Percentiles rank a stretch among this genome's conserved stretches.
phyloP scores from a whole-genome alignment of 2,329 filamentous ascomycete genomes.

The Plectosphaerella sp. region DNA sequence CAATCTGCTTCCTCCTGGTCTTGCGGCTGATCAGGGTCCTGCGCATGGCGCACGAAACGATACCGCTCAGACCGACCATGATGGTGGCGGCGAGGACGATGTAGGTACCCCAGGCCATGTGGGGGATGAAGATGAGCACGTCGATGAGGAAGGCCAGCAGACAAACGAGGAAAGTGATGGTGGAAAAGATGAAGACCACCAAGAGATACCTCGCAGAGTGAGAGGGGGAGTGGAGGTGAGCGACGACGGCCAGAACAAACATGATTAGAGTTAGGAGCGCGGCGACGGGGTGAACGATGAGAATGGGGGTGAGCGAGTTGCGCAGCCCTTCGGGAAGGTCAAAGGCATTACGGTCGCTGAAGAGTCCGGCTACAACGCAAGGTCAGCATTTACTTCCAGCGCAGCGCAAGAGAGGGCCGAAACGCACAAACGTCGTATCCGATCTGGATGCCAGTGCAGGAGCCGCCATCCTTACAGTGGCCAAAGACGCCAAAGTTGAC shows the following conservation, averaged over 20 bases:
- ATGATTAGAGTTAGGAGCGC: conserved; percentile 82
- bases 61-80: conserved; percentile 72
- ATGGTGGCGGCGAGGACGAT: conserved; percentile 87
- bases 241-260: conserved; percentile 71
- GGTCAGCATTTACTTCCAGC: conserved; percentile 10
- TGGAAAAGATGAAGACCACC: conserved; percentile 76
- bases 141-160: conserved; percentile 89
- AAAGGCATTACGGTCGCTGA: conserved; percentile 39
- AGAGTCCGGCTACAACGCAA: conserved; percentile 7
- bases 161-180: conserved; percentile 78
- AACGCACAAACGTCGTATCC: conserved; percentile 80
- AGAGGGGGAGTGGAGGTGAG: conserved; percentile 82
- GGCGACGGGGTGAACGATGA: conserved; percentile 90
- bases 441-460: conserved; percentile 71
- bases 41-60: conserved; percentile 93
- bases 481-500: conserved; percentile 91
- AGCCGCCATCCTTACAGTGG: conserved; percentile 60
- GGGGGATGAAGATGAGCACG: conserved; percentile 89
- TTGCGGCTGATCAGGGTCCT: conserved; percentile 87
- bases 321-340: conserved; percentile 50
- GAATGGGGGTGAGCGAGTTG: conserved; percentile 72
- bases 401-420: neutral
- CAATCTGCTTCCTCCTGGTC: conserved; percentile 86
- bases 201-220: conserved; percentile 89
- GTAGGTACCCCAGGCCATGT: conserved; percentile 91